Percentiles rank a stretch among this genome's conserved stretches.
phyloP scores from a whole-genome alignment of 2,329 filamentous ascomycete species.

The Aureobasidium sp. region DNA sequence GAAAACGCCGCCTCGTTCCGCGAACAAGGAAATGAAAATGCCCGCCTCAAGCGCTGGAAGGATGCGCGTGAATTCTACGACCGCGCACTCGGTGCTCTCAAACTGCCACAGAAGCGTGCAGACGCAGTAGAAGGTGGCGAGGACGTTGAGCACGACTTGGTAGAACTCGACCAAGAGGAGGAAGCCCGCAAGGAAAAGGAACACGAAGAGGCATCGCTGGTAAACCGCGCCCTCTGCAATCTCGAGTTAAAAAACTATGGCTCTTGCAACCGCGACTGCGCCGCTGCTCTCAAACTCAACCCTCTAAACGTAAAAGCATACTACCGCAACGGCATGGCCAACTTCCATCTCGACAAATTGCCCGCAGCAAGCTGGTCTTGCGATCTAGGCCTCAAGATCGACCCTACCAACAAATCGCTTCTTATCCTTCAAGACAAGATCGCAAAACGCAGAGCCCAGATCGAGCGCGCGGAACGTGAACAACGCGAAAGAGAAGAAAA shows the following conservation, averaged over 20 bases:
- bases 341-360: conserved; percentile 70
- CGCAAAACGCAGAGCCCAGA: conserved; percentile 45
- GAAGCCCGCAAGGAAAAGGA: conserved; percentile 52
- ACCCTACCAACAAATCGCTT: conserved; percentile 61
- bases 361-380: conserved; percentile 75
- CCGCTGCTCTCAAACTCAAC: conserved; percentile 69
- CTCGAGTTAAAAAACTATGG: conserved; percentile 84
- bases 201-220: conserved; percentile 67
- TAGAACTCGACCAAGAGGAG: conserved; percentile 47
- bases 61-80: conserved; percentile 89
- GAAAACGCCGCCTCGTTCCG: conserved; percentile 82
- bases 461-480: conserved; percentile 48
- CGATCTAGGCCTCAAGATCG: conserved; percentile 62
- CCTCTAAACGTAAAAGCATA: conserved; percentile 78
- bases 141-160: conserved; percentile 33
- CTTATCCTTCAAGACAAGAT: conserved; percentile 56
- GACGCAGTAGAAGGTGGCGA: conserved; percentile 31
- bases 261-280: conserved; percentile 77
- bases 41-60: conserved; percentile 61
- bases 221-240: conserved; percentile 85
- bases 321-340: conserved; percentile 73
- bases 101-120: conserved; percentile 49
- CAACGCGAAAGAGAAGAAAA: conserved; percentile 50
- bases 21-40: conserved; percentile 85
- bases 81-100: conserved; percentile 70